A percentile compares a stretch with the other conserved stretches of the same genome.
These are phyloP conservation scores for Neonothopanus nambi DNA, from an alignment of 1,284 basidiomycete genomes.

Conservation along the genomic window DNA sequence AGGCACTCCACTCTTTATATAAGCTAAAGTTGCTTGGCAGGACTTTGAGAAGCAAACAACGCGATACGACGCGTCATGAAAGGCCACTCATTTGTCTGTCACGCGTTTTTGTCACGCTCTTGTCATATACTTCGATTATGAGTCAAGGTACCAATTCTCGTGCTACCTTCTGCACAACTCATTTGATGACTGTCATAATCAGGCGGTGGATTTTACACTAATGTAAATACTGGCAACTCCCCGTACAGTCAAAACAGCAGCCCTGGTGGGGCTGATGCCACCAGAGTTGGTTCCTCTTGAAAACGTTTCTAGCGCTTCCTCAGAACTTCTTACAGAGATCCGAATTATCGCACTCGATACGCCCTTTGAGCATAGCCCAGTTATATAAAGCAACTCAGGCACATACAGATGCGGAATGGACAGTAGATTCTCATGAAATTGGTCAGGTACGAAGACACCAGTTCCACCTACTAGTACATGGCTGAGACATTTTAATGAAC, in stretches of 20 bases:
- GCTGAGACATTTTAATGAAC: slow-evolving; percentile 4
- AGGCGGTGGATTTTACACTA: slow-evolving; percentile 13
- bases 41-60: background rate
- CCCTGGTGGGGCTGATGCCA: slow-evolving; percentile 15
- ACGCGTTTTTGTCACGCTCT: background rate
- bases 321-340: slow-evolving; percentile 33
- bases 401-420: slow-evolving; percentile 88
- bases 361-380: slow-evolving; percentile 87
- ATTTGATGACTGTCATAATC: background rate
- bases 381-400: slow-evolving; percentile 76
- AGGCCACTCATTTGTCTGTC: no score
- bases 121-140: slow-evolving; percentile 1
- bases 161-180: background rate
- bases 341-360: slow-evolving; percentile 66
- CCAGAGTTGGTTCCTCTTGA: slow-evolving; percentile 5
- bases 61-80: no score
- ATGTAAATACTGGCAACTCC: background rate
- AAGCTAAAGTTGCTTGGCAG: no score
- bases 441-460: slow-evolving; percentile 59
- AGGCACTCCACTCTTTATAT: no score
- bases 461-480: background rate
- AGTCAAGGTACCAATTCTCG: slow-evolving; percentile 5
- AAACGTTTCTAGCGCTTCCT: background rate
- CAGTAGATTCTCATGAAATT: slow-evolving; percentile 79
- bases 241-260: slow-evolving; percentile 18